phyloP scores from a whole-genome alignment of 345 rosid species.

The Arabidopsis thaliana region DNA sequence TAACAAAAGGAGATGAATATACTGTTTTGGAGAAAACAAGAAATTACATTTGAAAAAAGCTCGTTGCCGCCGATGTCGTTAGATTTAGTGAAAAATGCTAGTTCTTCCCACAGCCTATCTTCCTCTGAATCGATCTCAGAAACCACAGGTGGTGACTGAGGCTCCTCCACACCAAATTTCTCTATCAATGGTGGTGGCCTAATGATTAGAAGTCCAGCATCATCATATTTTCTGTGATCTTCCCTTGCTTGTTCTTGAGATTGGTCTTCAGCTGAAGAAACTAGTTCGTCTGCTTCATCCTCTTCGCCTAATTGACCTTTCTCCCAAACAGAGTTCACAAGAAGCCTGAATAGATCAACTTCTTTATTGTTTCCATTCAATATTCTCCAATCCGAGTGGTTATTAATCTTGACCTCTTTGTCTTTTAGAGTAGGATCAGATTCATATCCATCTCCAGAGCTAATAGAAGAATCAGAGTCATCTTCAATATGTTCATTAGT shows the following conservation, averaged over 20 bases:
- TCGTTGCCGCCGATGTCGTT: background rate
- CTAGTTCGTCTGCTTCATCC: constrained; percentile 18
- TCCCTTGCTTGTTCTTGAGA: constrained; percentile 15
- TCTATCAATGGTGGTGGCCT: constrained; percentile 30
- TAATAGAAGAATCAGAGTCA: constrained; percentile 28
- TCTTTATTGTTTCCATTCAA: constrained; percentile 35
- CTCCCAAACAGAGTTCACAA: constrained; percentile 43
- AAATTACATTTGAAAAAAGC: constrained; percentile 21
- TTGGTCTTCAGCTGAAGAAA: constrained; percentile 35
- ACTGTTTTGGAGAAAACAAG: constrained; percentile 18
- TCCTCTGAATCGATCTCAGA: constrained; percentile 24
- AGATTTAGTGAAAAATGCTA: background rate
- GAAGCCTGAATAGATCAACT: constrained; percentile 41
- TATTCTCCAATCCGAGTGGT: constrained; percentile 27
- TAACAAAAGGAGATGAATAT: background rate
- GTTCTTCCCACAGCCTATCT: constrained; percentile 30
- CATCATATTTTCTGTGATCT: constrained; percentile 30
- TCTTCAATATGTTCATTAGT: constrained; percentile 21
- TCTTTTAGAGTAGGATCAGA: constrained; percentile 37
- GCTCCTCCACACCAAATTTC: constrained; percentile 34
- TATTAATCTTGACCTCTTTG: constrained; percentile 22
- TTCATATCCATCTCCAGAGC: constrained; percentile 39
- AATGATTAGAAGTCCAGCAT: constrained; percentile 35
- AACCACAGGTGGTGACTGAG: constrained; percentile 25
- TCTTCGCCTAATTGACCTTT: constrained; percentile 28